Evolutionary conservation across 495 filamentous ascomycete species (phyloP).

Genomic region (Poronia punctata): DNA sequence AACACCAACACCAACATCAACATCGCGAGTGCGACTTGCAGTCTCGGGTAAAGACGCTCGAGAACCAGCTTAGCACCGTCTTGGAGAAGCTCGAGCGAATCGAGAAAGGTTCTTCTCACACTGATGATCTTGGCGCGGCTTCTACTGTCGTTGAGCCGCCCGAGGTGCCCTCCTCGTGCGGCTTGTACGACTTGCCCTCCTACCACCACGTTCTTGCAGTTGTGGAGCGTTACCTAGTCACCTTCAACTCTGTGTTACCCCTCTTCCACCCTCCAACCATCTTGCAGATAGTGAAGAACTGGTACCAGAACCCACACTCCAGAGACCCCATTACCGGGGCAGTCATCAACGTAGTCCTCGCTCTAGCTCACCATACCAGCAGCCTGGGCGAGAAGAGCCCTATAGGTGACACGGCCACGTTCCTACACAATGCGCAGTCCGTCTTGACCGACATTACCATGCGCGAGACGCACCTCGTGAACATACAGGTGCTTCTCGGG

Average conservation of each 20-base stretch:
- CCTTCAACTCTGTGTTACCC: constrained; percentile 6
- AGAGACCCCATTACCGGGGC: constrained; percentile 7
- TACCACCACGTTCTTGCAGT: constrained; percentile 1
- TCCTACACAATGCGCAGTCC: constrained; percentile 9
- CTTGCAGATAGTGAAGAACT: background rate
- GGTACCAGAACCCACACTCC: constrained; percentile 3
- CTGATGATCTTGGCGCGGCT: background rate
- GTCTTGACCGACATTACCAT: constrained; percentile 5
- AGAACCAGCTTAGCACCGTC: background rate
- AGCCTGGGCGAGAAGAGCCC: background rate
- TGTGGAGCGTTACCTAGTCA: constrained; percentile 4
- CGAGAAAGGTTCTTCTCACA: background rate
- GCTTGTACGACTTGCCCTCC: background rate
- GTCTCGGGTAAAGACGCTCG: constrained; percentile 1
- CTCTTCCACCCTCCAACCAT: constrained; percentile 5
- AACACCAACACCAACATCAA: background rate
- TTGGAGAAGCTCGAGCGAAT: constrained; percentile 4
- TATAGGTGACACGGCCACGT: background rate
- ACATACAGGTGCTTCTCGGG: constrained; percentile 5
- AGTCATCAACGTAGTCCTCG: constrained; percentile 12
- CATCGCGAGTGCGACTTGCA: background rate
- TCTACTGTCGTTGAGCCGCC: background rate
- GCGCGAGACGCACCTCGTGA: constrained; percentile 4
- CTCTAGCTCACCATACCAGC: constrained; percentile 2
- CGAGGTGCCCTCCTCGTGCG: background rate